phyloP scores from a whole-genome alignment of 495 filamentous ascomycete genomes.

The Neurospora sublineolata region DNA sequence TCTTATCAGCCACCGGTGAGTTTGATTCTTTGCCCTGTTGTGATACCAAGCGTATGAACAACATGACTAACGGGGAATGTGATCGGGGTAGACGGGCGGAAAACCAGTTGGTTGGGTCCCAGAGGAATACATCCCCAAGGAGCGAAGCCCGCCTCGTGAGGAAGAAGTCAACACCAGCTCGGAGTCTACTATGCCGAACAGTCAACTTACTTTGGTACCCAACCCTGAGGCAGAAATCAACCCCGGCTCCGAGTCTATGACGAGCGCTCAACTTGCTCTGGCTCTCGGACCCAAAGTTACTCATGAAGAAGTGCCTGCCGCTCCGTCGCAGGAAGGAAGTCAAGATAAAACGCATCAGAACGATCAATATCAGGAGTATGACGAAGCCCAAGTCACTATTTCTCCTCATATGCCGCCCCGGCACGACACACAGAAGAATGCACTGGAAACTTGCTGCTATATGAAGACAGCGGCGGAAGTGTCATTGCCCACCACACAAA shows the following conservation, averaged over 20 bases:
- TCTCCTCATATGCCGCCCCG: not conserved
- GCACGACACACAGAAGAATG: not conserved
- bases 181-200: not conserved
- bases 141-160: not conserved
- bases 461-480: not conserved
- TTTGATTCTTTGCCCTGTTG: conserved; percentile 1
- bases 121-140: conserved; percentile 1
- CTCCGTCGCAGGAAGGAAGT: not conserved
- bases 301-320: not conserved
- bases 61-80: too few relatives aligned
- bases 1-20: conserved; percentile 29
- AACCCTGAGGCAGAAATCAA: not conserved
- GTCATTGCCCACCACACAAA: not conserved
- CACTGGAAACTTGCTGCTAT: too few relatives aligned
- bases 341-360: not conserved
- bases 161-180: not conserved
- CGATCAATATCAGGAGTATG: not conserved
- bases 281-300: not conserved
- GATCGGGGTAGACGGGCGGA: conserved; percentile 18
- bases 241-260: not conserved
- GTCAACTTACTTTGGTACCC: not conserved
- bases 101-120: conserved; percentile 24
- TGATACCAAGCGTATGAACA: not conserved
- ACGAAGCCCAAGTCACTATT: not conserved
- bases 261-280: not conserved